Percentiles rank a stretch among this genome's conserved stretches.
phyloP scores from a whole-genome alignment of 305 asterid genomes.

The Solanum aculeatissimum region DNA sequence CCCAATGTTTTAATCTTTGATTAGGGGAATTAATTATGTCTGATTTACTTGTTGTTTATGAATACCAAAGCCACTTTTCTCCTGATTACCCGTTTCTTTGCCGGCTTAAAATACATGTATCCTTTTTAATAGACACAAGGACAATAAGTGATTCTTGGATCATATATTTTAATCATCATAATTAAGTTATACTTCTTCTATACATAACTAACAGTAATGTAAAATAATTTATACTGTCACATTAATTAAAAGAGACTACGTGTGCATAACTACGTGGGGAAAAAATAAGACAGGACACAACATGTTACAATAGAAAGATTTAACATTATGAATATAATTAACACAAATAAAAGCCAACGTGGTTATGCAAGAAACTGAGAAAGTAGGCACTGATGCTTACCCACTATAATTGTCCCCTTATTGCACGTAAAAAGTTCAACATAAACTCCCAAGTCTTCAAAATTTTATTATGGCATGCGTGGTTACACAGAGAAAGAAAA shows the following conservation, averaged over 20 bases:
- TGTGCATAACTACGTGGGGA: neutral
- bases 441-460: neutral
- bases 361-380: neutral
- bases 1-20: neutral
- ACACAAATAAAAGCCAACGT: neutral
- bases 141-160: neutral
- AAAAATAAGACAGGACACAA: neutral
- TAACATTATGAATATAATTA: neutral
- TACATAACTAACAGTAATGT: neutral
- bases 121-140: neutral
- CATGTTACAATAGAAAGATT: neutral
- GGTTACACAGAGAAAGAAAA: neutral
- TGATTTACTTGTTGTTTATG: conserved; percentile 12
- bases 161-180: neutral
- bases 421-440: conserved; percentile 1
- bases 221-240: neutral
- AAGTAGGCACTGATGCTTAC: neutral
- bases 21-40: neutral
- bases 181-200: neutral
- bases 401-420: neutral
- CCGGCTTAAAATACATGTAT: conserved; percentile 11
- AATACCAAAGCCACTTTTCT: conserved; percentile 21
- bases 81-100: conserved; percentile 29
- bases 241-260: neutral
- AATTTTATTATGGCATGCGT: neutral